phyloP scores from a whole-genome alignment of 1,284 basidiomycete species.

The Moesziomyces antarcticus region DNA sequence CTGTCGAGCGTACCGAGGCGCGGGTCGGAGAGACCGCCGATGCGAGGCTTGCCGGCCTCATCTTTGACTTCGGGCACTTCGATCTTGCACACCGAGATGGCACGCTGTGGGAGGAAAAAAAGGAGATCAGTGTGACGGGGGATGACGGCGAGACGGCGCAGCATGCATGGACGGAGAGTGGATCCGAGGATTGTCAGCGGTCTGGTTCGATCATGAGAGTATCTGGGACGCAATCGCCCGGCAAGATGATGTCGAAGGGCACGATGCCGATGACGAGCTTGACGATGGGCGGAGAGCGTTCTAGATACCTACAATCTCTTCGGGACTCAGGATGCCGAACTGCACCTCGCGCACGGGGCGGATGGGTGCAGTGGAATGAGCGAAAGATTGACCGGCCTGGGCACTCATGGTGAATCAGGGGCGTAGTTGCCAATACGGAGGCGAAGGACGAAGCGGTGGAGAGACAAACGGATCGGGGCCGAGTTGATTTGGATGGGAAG shows the following conservation, averaged over 20 bases:
- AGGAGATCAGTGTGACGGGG: conserved; percentile 3
- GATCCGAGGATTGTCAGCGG: background rate
- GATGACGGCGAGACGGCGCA: background rate
- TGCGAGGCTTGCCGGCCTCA: conserved; percentile 84
- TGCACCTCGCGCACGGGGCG: conserved; percentile 89
- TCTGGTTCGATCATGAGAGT: background rate
- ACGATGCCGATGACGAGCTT: background rate
- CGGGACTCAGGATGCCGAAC: conserved; percentile 99
- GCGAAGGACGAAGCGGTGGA: background rate
- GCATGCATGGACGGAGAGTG: background rate
- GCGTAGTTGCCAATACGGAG: background rate
- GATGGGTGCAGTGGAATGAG: conserved; percentile 90
- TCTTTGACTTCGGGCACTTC: conserved; percentile 99
- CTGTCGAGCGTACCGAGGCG: conserved; percentile 97
- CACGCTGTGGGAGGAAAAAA: conserved; percentile 74
- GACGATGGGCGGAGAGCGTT: conserved; percentile 8
- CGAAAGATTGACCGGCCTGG: conserved; percentile 68
- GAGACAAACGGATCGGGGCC: background rate
- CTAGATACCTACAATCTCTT: conserved; percentile 79
- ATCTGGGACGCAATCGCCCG: background rate
- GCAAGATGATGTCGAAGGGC: no score
- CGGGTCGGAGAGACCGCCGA: conserved; percentile 94
- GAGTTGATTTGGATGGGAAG: background rate
- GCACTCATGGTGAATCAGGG: conserved; percentile 41
- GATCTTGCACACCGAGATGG: conserved; percentile 96